A percentile compares a stretch with the other conserved stretches of the same genome.
phyloP scores from a whole-genome alignment of 139 green algal genomes.

The Chlamydomonas sp. region DNA sequence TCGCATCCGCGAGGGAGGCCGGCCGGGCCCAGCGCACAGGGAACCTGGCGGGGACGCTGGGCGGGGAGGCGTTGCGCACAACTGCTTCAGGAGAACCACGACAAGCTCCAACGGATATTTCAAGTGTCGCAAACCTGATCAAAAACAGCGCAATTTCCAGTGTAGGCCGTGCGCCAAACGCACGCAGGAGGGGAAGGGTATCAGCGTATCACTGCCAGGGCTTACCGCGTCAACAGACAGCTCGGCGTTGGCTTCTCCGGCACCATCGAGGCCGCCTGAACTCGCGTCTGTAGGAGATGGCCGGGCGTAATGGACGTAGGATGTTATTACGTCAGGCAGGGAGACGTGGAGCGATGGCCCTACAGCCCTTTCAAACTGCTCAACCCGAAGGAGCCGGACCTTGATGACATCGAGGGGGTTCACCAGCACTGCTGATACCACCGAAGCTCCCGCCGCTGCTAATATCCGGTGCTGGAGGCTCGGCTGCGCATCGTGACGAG shows the following conservation, averaged over 20 bases:
- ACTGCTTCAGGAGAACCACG: too few species aligned
- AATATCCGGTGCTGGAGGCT: slow-evolving; percentile 28
- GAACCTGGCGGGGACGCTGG: slow-evolving; percentile 1
- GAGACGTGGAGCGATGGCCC: too few species aligned
- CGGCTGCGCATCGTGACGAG: neutral
- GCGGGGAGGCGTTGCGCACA: neutral
- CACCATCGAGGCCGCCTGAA: slow-evolving; percentile 16
- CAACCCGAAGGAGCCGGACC: slow-evolving; percentile 45
- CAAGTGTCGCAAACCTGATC: too few species aligned
- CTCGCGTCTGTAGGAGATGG: neutral
- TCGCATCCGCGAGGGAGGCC: neutral
- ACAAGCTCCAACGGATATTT: too few species aligned
- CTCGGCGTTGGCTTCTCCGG: slow-evolving; percentile 4
- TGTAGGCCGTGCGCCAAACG: neutral
- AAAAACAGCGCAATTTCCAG: too few species aligned
- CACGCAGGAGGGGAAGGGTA: neutral
- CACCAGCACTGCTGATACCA: slow-evolving; percentile 75
- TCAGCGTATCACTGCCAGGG: too few species aligned
- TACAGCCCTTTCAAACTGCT: too few species aligned
- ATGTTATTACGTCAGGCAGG: too few species aligned
- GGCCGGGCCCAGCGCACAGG: slow-evolving; percentile 11
- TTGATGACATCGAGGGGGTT: slow-evolving; percentile 91
- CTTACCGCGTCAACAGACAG: slow-evolving; percentile 24
- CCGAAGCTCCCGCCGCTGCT: slow-evolving; percentile 73
- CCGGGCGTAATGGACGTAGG: too few species aligned